Conservation (phyloP, 352 stramenopile genomes). For the Thalassiosira exigua region DNA sequence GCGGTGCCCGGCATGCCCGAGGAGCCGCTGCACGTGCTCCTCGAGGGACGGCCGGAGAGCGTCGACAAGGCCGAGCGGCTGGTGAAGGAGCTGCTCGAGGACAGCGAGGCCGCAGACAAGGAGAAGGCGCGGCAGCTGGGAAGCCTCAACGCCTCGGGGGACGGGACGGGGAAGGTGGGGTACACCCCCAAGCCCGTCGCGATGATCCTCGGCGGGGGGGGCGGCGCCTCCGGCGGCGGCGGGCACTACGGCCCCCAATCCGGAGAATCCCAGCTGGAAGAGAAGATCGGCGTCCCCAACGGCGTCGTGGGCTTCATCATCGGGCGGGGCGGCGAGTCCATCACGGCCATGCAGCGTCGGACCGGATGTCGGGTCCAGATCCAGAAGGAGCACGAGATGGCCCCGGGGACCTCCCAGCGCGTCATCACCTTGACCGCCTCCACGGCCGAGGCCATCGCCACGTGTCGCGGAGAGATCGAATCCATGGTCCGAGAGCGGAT, state of each 20-base stretch:
- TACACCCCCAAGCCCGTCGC: conserved; percentile 82
- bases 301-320: conserved; percentile 92
- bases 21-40: conserved; percentile 75
- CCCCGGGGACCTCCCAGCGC: conserved; percentile 71
- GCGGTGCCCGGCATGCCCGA: conserved; percentile 60
- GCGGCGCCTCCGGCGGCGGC: conserved; percentile 22
- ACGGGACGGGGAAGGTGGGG: conserved; percentile 1
- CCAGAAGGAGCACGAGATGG: conserved; percentile 86
- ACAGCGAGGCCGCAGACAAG: conserved; percentile 43
- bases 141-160: conserved; percentile 16
- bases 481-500: conserved; percentile 74
- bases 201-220: conserved; percentile 49
- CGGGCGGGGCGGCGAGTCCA: conserved; percentile 89
- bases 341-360: conserved; percentile 95
- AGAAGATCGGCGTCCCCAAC: conserved; percentile 94
- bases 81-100: conserved; percentile 57
- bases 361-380: conserved; percentile 96
- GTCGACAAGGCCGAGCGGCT: conserved; percentile 60
- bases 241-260: conserved; percentile 55
- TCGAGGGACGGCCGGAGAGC: conserved; percentile 57
- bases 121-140: conserved; percentile 53
- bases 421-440: conserved; percentile 74
- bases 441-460: conserved; percentile 66
- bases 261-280: conserved; percentile 70
- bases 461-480: conserved; percentile 79